Percentiles rank a stretch among this genome's conserved stretches.
Evolutionary conservation across 495 filamentous ascomycete genomes (phyloP).

Genomic region (Amorphotheca resinae): DNA sequence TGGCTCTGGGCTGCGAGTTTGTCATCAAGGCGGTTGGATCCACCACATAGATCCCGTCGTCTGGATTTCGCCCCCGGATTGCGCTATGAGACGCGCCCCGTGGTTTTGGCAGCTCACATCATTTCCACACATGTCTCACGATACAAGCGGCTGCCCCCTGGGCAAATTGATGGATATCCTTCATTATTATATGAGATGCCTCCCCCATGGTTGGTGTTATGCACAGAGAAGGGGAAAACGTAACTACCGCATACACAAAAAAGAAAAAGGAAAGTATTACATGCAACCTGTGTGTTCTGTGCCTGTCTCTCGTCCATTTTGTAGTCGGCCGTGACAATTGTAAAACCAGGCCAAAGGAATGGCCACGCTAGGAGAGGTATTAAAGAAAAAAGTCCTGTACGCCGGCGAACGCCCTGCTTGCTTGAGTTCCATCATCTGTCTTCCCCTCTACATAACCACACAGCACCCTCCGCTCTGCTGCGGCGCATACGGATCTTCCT

Average conservation of each 20-base stretch:
- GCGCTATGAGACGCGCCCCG: no score
- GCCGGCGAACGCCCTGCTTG: conserved; percentile 1
- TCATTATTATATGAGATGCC: not conserved
- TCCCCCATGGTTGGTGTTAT: not conserved
- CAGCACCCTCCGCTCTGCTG: conserved; percentile 87
- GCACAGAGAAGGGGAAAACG: not conserved
- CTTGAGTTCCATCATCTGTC: not conserved
- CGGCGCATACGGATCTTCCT: conserved; percentile 92
- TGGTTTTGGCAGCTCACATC: no score
- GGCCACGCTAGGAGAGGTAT: not conserved
- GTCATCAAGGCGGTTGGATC: no score
- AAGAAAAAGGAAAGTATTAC: conserved; percentile 4
- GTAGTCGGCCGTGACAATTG: no score
- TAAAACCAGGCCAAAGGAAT: not conserved
- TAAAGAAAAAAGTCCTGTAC: conserved; percentile 1
- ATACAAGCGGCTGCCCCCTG: no score
- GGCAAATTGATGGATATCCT: no score
- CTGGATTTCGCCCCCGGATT: no score
- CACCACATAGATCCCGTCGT: no score
- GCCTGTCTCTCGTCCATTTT: no score
- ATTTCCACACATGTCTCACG: no score
- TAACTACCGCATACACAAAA: not conserved
- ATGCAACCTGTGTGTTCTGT: not conserved
- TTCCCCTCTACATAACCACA: conserved; percentile 61
- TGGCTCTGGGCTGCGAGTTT: no score